phyloP scores from a whole-genome alignment of 192 early-diverging fungal species.

The Spizellomyces punctatus region DNA sequence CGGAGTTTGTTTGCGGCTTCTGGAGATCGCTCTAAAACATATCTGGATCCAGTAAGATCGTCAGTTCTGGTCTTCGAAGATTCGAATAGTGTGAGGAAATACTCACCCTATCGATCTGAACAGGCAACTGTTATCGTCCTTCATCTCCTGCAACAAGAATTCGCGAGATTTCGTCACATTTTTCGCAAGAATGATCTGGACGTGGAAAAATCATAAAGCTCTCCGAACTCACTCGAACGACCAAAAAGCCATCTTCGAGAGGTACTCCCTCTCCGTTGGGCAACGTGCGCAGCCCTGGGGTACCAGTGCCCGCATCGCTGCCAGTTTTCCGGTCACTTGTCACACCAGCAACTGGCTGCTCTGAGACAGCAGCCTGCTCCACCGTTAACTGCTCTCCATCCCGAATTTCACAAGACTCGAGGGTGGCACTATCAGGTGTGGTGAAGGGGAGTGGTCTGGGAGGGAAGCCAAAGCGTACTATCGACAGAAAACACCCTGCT shows the following conservation, averaged over 20 bases:
- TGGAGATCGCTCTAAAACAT: conserved; percentile 30
- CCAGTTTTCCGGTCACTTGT: background rate
- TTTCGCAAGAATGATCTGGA: background rate
- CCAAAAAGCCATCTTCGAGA: conserved; percentile 18
- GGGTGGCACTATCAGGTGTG: conserved; percentile 10
- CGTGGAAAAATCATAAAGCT: background rate
- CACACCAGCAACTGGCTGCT: background rate
- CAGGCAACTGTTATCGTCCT: conserved; percentile 75
- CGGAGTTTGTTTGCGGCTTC: conserved; percentile 36
- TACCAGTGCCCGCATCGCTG: background rate
- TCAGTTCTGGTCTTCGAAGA: background rate
- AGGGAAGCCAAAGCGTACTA: conserved; percentile 49
- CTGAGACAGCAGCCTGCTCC: conserved; percentile 1
- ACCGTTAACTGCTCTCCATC: conserved; percentile 50
- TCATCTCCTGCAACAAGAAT: conserved; percentile 48
- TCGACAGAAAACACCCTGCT: background rate
- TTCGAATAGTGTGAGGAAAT: background rate
- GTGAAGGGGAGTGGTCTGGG: conserved; percentile 36
- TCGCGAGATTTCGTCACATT: background rate
- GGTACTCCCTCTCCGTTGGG: conserved; percentile 4
- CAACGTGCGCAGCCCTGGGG: background rate
- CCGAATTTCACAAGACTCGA: conserved; percentile 31
- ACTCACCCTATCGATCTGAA: conserved; percentile 61
- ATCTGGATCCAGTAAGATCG: background rate
- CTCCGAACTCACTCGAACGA: conserved; percentile 17